Evolutionary conservation across 2,329 filamentous ascomycete genomes (phyloP).

Genomic region (Chaetomium strumarium): DNA sequence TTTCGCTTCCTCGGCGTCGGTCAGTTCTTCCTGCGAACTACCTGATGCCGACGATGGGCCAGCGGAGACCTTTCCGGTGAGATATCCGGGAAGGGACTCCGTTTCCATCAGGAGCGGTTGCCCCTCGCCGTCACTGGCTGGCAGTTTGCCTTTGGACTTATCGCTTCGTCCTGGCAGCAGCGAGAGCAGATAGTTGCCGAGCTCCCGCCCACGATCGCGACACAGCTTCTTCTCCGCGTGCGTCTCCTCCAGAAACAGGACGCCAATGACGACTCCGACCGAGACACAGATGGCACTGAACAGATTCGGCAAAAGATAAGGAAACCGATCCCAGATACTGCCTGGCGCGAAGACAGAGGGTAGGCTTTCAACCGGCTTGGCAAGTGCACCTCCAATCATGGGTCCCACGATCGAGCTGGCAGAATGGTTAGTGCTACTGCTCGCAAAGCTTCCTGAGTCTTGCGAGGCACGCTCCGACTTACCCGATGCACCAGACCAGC

Average conservation of each 20-base stretch:
- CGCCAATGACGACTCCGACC: conserved; percentile 68
- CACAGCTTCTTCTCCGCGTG: conserved; percentile 74
- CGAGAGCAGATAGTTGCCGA: conserved; percentile 64
- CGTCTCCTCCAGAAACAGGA: conserved; percentile 90
- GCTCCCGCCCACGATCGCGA: conserved; percentile 68
- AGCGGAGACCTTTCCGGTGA: conserved; percentile 52
- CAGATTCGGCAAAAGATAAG: conserved; percentile 88
- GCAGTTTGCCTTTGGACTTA: conserved; percentile 31
- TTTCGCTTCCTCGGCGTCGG: conserved; percentile 30
- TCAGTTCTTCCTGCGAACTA: conserved; percentile 29
- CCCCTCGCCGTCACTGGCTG: conserved; percentile 28
- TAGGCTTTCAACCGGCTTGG: conserved; percentile 78
- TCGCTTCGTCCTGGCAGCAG: conserved; percentile 36
- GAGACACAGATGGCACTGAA: conserved; percentile 76
- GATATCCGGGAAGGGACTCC: conserved; percentile 62
- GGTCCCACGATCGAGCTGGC: conserved; percentile 82
- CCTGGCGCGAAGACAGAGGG: conserved; percentile 65
- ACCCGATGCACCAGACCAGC: conserved; percentile 94
- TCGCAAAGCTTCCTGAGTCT: neutral
- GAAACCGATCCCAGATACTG: conserved; percentile 77
- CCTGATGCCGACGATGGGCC: conserved; percentile 35
- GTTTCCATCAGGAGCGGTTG: conserved; percentile 42
- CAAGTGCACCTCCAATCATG: conserved; percentile 82
- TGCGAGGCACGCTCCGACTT: conserved; percentile 27
- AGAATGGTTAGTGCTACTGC: conserved; percentile 18